phyloP scores from a whole-genome alignment of 495 filamentous ascomycete genomes.

The Endocarpon pusillum region DNA sequence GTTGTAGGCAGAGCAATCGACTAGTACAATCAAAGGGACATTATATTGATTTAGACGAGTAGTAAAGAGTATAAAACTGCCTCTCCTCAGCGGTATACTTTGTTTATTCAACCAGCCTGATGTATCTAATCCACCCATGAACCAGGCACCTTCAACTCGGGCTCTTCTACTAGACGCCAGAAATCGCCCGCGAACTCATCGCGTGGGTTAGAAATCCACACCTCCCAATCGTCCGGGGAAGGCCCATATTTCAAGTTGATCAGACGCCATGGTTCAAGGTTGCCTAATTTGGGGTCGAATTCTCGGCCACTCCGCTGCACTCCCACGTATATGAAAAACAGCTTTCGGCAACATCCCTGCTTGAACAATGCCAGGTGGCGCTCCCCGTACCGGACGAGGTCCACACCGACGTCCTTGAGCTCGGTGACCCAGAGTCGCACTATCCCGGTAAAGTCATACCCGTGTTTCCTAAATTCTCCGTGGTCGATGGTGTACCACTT shows the following conservation, averaged over 20 bases:
- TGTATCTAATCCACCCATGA: slow-evolving; percentile 11
- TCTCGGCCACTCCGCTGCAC: neutral
- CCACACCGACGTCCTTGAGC: neutral
- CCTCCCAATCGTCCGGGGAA: slow-evolving; percentile 8
- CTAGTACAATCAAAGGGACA: no score
- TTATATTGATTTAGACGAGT: no score
- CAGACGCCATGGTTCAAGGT: neutral
- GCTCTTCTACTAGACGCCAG: slow-evolving; percentile 10
- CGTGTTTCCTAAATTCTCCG: no score
- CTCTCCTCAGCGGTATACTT: no score
- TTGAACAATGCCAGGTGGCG: no score
- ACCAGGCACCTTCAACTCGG: slow-evolving; percentile 7
- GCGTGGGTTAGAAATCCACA: slow-evolving; percentile 7
- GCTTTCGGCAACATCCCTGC: neutral
- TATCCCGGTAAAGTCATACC: no score
- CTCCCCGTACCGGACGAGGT: no score
- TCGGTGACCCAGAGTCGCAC: neutral
- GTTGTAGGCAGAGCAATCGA: no score
- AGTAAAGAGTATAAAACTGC: no score
- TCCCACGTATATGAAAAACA: neutral
- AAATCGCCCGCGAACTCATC: slow-evolving; percentile 9
- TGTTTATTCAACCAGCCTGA: no score
- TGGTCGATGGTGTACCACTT: no score
- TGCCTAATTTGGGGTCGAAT: neutral
- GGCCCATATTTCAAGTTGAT: slow-evolving; percentile 6